Conservation (phyloP, 2,329 filamentous ascomycete species). For the Fonsecaea nubica region DNA sequence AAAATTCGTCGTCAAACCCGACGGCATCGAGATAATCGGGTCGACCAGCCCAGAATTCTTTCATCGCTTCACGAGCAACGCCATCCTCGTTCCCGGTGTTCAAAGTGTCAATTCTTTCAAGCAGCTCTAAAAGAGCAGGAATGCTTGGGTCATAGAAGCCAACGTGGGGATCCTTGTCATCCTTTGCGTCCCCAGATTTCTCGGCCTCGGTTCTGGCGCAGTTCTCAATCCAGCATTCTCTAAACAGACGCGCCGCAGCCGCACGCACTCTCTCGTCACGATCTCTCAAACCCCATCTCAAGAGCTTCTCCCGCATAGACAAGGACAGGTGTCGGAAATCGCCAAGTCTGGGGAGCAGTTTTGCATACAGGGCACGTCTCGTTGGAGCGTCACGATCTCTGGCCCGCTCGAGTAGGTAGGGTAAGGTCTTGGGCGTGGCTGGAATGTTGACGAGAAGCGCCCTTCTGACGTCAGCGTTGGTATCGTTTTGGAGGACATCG, state of each 20-base stretch:
- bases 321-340: conserved; percentile 94
- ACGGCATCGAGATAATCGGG: conserved; percentile 62
- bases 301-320: conserved; percentile 91
- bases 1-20: conserved; percentile 54
- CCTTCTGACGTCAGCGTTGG: conserved; percentile 88
- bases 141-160: conserved; percentile 67
- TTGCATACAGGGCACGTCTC: conserved; percentile 82
- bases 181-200: conserved; percentile 47
- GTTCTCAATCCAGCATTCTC: conserved; percentile 97
- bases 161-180: conserved; percentile 49
- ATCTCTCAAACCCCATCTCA: conserved; percentile 93
- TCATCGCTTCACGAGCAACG: conserved; percentile 92
- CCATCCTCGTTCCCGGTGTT: conserved; percentile 89
- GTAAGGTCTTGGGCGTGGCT: conserved; percentile 79
- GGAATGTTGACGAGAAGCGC: conserved; percentile 91
- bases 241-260: conserved; percentile 86
- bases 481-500: conserved; percentile 89
- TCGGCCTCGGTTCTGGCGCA: conserved; percentile 67
- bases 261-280: conserved; percentile 93
- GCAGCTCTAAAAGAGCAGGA: conserved; percentile 83
- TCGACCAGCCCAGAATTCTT: conserved; percentile 91
- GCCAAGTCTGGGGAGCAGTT: conserved; percentile 82
- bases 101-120: conserved; percentile 92
- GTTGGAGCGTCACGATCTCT: conserved; percentile 86
- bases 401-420: conserved; percentile 86